A percentile compares a stretch with the other conserved stretches of the same genome.
These are phyloP conservation scores for Thraustochytrium sp. DNA, from an alignment of 352 stramenopile species.

Conservation along the genomic window DNA sequence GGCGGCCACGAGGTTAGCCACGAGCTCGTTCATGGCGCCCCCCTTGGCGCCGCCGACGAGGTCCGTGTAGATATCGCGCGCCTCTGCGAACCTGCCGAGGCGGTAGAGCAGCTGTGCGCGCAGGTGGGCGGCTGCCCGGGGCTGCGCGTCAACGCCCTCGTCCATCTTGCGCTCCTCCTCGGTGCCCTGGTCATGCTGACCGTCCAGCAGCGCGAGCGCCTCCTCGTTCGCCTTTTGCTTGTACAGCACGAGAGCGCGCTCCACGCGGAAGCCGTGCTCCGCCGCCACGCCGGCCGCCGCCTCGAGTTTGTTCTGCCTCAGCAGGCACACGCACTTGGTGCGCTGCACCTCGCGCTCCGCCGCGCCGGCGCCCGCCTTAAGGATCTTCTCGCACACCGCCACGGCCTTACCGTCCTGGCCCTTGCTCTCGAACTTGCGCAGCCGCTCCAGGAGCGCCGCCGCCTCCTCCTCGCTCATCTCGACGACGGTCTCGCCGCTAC, in stretches of 20 bases:
- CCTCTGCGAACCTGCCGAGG: neutral
- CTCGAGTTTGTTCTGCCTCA: neutral
- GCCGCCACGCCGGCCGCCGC: neutral
- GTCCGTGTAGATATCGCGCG: neutral
- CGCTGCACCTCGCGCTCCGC: neutral
- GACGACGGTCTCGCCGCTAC: too few relatives aligned
- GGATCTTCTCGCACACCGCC: conserved; percentile 34
- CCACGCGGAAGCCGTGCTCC: neutral
- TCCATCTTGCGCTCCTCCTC: too few relatives aligned
- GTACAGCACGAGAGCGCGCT: conserved; percentile 21
- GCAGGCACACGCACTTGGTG: conserved; percentile 36
- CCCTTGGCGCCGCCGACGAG: neutral
- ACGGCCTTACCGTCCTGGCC: conserved; percentile 5
- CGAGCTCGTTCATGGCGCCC: neutral
- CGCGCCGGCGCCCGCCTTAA: neutral
- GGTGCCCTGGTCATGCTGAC: too few relatives aligned
- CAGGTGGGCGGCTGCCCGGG: neutral
- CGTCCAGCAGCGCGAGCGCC: neutral
- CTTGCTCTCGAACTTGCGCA: conserved; percentile 26
- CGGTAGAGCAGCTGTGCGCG: conserved; percentile 18
- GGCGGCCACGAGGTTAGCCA: conserved; percentile 16
- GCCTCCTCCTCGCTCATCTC: neutral
- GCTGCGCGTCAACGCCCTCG: neutral
- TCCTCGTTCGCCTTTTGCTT: neutral
- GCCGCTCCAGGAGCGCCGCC: neutral